Base-by-base conservation (phyloP, 495 filamentous ascomycete species). In the Penicillium longicatenatum region DNA sequence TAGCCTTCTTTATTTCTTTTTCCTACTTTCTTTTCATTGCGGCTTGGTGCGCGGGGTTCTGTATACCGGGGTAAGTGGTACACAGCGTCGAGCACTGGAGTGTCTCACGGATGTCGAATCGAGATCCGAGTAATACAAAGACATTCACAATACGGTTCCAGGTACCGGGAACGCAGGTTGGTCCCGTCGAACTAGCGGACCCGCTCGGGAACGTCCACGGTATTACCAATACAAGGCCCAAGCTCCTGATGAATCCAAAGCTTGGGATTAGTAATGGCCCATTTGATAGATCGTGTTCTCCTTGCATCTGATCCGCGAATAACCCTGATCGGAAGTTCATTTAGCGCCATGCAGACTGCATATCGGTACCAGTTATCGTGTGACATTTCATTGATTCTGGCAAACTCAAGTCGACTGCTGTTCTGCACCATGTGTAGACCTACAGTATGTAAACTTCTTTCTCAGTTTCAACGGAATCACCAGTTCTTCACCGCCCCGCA, bases 271-370 rank as follows among this genome's bases (percentile, higher is more conserved):
- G 26, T 26, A n/a, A 12, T 39, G 4, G 37, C n/a, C 17, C 37
- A n/a, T n/a, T 39, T n/a, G 37, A 39, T 39, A 39, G 37, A 39
- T 39, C 37, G 14, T 39, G 16, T 24, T 14, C 45, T 26, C 26
- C 26, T 26, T 26, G 7, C 26, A 26, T 26, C 26, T 26, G 26
- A 26, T 26, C 26, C 26, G 4, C 26, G 26, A 29, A 49, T 12
- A 29, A 6, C 21, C n/a, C 52, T 43, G 39, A 29, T 24, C 53
- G 39, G 30, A 42, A 48, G 46, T 19, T 49, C 46, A 39, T 44
- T 26, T 56, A 63, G 60, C 37, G 52, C 56, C 41, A 63, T 63
- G 56, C 52, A 22, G 45, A 52, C 49, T 63, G 61, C 52, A 63
- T 56, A 59, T 63, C 60, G 55, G 51, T 62, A 58, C 56, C 60